Evolutionary conservation across 352 stramenopile genomes (phyloP), one percentile per base, ranked within the genome.

Genomic region (Pythium guiyangense): DNA sequence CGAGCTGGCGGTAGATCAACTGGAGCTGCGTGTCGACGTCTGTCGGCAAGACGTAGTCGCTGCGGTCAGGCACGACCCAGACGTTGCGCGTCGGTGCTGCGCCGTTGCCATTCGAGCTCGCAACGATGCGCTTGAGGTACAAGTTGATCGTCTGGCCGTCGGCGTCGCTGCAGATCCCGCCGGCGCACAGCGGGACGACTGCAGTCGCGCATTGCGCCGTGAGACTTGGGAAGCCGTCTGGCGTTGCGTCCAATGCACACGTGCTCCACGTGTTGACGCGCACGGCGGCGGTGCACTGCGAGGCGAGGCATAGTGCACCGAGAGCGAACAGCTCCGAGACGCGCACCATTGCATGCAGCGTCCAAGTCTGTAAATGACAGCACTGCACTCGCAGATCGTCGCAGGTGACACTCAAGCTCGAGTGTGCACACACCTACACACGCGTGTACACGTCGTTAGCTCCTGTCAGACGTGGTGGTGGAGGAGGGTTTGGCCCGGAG

Each of bases 81-180:
- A 80, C 52, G 25, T 66, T 69, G 25, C 61, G 51, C 17, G 31
- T 25, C 6, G 27, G 22, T 31, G 54, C 64, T 11, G 48, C 54
- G 39, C 4, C n/a, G 5, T 45, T 57, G 5, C 6, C 52, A 20
- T 14, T 49, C 34, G 61, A 66, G 45, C 66, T 59, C 6, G 71
- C 61, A n/a, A 57, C 49, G 31, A 83, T 86, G 25, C 78, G 69
- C 54, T 85, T 86, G 51, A 88, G 64, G 12, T 71, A 83, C 15
- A 86, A 54, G 18, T 54, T 63, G 66, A 88, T 73, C 8, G 64
- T 83, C 34, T 77, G 58, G n/a, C 64, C 70, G 42, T 68, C 63
- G 25, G 60, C n/a, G 60, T 80, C 64, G 1, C 62, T 27, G 39
- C 78, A 88, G 2, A 85, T 22, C 22, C 43, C 63, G 4, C 79